A percentile compares a stretch with the other conserved stretches of the same genome.
Conservation (phyloP, 2,329 filamentous ascomycete genomes). For the Phaeosphaeriaceae sp. region DNA sequence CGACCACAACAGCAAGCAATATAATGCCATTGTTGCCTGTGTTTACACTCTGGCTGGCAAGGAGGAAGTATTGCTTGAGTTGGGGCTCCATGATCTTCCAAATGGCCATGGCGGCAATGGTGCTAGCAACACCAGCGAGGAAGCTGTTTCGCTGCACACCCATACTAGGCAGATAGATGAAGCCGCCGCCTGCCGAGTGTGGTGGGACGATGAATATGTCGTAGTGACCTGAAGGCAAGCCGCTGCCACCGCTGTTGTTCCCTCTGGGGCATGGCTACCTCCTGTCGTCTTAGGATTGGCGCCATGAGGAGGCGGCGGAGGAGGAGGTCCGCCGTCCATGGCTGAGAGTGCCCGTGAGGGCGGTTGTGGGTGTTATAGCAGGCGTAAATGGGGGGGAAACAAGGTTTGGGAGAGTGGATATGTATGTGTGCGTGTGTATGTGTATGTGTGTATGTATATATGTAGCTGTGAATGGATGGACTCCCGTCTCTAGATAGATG, state of each 20-base stretch:
- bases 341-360: slow-evolving; percentile 33
- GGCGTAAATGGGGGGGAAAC: slow-evolving; percentile 8
- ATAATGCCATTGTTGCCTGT: slow-evolving; percentile 73
- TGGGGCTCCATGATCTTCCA: slow-evolving; percentile 76
- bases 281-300: slow-evolving; percentile 69
- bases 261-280: slow-evolving; percentile 32
- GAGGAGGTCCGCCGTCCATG: slow-evolving; percentile 60
- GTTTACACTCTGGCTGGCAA: slow-evolving; percentile 63
- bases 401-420: slow-evolving; percentile 6
- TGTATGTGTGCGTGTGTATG: slow-evolving; percentile 2
- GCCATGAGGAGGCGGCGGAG: slow-evolving; percentile 87
- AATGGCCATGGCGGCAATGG: slow-evolving; percentile 74
- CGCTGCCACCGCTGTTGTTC: slow-evolving; percentile 47
- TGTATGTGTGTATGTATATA: too few relatives aligned
- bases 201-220: slow-evolving; percentile 97
- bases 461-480: too few relatives aligned
- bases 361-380: slow-evolving; percentile 22
- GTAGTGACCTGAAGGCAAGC: slow-evolving; percentile 87
- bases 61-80: slow-evolving; percentile 73
- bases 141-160: slow-evolving; percentile 89
- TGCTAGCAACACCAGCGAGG: slow-evolving; percentile 81
- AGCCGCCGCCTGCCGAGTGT: slow-evolving; percentile 85
- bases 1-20: slow-evolving; percentile 74
- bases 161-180: slow-evolving; percentile 91
- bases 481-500: too few relatives aligned